These are phyloP conservation scores for Colletotrichum agaves DNA, from an alignment of 2,329 filamentous ascomycete genomes.

Conservation along the genomic window DNA sequence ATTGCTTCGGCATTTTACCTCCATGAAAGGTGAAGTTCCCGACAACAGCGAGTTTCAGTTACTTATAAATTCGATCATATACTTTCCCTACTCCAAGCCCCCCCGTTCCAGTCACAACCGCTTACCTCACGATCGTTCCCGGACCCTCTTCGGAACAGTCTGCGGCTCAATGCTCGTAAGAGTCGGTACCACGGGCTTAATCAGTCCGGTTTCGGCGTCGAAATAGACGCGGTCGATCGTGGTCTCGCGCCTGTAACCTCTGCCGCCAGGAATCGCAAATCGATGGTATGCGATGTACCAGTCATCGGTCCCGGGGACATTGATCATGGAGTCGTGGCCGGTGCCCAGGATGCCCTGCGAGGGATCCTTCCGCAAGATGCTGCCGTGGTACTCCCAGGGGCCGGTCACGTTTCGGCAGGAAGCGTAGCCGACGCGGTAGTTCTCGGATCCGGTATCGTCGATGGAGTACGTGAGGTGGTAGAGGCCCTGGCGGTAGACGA, in stretches of 20 bases:
- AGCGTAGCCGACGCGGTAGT: slow-evolving; percentile 60
- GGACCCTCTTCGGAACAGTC: slow-evolving; percentile 23
- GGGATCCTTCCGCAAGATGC: slow-evolving; percentile 55
- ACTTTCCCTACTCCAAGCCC: background rate
- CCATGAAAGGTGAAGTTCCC: too few relatives aligned
- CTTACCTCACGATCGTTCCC: slow-evolving; percentile 18
- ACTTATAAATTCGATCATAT: background rate
- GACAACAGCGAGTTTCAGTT: too few relatives aligned
- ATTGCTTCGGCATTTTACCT: too few relatives aligned
- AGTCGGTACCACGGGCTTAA: slow-evolving; percentile 51
- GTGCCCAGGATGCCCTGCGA: slow-evolving; percentile 56
- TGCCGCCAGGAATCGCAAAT: slow-evolving; percentile 56
- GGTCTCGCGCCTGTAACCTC: slow-evolving; percentile 55
- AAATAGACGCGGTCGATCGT: slow-evolving; percentile 55
- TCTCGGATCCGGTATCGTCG: slow-evolving; percentile 56
- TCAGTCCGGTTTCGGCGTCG: slow-evolving; percentile 49
- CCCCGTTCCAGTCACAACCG: background rate
- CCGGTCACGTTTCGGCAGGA: slow-evolving; percentile 51
- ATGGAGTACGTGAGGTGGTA: slow-evolving; percentile 62
- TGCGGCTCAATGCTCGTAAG: slow-evolving; percentile 45
- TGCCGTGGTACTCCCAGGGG: slow-evolving; percentile 57
- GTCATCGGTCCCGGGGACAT: slow-evolving; percentile 58
- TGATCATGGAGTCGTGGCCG: slow-evolving; percentile 57
- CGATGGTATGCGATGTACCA: slow-evolving; percentile 63
- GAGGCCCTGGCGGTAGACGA: slow-evolving; percentile 55